Conservation (phyloP, 345 rosid species). For the Aquilaria yunnanensis region DNA sequence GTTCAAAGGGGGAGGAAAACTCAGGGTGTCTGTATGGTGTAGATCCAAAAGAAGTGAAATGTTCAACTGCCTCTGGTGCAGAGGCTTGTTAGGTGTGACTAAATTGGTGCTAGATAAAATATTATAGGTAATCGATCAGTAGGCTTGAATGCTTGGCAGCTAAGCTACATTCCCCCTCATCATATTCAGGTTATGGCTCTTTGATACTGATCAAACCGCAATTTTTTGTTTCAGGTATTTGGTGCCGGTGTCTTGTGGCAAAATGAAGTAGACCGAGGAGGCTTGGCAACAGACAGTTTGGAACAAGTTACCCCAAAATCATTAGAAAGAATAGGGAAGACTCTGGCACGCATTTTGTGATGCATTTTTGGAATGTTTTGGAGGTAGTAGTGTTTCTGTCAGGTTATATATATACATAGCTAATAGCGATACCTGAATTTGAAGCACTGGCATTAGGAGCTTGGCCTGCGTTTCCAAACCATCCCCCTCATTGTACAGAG, state of each 20-base stretch:
- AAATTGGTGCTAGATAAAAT: conserved; percentile 13
- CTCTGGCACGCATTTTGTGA: conserved; percentile 2
- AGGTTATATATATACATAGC: conserved; percentile 3
- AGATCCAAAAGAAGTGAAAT: conserved; percentile 38
- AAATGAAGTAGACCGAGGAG: background rate
- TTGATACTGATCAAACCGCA: background rate
- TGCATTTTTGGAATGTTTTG: conserved; percentile 27
- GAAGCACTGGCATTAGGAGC: background rate
- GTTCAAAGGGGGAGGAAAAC: conserved; percentile 37
- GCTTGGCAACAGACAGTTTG: background rate
- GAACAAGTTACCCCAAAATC: conserved; percentile 2
- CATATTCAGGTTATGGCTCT: background rate
- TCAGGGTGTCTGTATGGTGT: conserved; percentile 23
- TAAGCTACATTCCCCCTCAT: background rate
- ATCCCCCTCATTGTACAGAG: conserved; percentile 19
- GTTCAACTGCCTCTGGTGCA: conserved; percentile 25
- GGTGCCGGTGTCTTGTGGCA: background rate
- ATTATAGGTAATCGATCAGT: background rate
- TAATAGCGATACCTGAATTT: conserved; percentile 7
- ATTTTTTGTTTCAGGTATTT: conserved; percentile 3
- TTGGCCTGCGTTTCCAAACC: conserved; percentile 3
- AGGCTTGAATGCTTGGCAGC: background rate
- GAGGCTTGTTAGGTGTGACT: conserved; percentile 23
- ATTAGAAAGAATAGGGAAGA: background rate
- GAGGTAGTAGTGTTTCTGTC: conserved; percentile 9